Evolutionary conservation across 768 basidiomycete species (phyloP).

Genomic region (Kwoniella mangroviensis): DNA sequence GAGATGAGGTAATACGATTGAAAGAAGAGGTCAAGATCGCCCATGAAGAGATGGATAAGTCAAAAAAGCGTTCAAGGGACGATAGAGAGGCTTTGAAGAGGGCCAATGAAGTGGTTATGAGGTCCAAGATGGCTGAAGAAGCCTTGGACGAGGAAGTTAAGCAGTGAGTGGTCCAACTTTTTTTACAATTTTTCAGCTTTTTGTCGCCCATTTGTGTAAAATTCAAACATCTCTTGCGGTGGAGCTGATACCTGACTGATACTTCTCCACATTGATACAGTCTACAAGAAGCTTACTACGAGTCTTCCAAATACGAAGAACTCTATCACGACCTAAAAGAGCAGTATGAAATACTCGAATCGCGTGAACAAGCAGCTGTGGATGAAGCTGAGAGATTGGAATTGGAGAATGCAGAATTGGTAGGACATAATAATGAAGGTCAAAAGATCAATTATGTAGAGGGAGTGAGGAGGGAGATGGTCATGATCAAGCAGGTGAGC

Average conservation of each 20-base stretch:
- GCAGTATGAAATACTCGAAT: slow-evolving; percentile 69
- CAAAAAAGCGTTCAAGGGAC: slow-evolving; percentile 24
- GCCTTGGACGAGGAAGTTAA: slow-evolving; percentile 71
- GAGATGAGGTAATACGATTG: not conserved
- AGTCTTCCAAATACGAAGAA: slow-evolving; percentile 70
- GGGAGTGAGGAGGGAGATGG: slow-evolving; percentile 75
- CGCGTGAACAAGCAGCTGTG: slow-evolving; percentile 76
- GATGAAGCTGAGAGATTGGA: slow-evolving; percentile 77
- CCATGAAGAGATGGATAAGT: slow-evolving; percentile 15
- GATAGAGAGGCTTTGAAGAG: slow-evolving; percentile 40
- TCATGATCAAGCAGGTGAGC: slow-evolving; percentile 78
- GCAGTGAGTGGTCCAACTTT: slow-evolving; percentile 61
- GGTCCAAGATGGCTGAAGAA: slow-evolving; percentile 67
- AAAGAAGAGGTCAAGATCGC: not conserved
- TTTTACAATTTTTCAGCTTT: too few relatives aligned
- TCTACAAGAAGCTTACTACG: slow-evolving; percentile 64
- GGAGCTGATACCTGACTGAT: not conserved
- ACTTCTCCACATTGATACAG: slow-evolving; percentile 45
- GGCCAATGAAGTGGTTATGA: slow-evolving; percentile 36
- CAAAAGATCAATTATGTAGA: slow-evolving; percentile 89
- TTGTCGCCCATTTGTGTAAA: too few relatives aligned
- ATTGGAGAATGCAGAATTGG: slow-evolving; percentile 80
- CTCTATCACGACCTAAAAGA: slow-evolving; percentile 71
- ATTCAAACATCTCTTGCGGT: not conserved
- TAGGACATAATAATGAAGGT: slow-evolving; percentile 80